Percentiles rank a stretch among this genome's conserved stretches.
Conservation (phyloP, 495 filamentous ascomycete species). For the Polyplosphaeria fusca region DNA sequence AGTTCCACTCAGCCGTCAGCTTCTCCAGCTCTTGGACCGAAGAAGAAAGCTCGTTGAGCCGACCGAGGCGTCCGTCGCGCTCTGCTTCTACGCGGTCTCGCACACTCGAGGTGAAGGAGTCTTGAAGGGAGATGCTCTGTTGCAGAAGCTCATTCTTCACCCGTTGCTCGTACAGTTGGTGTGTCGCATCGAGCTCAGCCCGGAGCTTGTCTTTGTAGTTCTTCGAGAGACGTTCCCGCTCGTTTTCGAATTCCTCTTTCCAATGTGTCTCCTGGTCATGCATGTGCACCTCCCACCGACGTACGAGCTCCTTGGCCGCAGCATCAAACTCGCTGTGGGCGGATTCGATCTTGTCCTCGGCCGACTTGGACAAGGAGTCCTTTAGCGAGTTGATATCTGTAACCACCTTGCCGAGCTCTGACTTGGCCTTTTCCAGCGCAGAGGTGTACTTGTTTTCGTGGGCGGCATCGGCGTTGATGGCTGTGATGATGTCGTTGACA, state of each 20-base stretch:
- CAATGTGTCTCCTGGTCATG: slow-evolving; percentile 70
- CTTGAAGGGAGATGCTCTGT: slow-evolving; percentile 83
- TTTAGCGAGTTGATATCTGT: slow-evolving; percentile 71
- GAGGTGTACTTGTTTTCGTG: slow-evolving; percentile 63
- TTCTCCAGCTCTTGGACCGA: slow-evolving; percentile 77
- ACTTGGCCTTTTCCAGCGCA: slow-evolving; percentile 78
- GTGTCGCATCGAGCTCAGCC: slow-evolving; percentile 68
- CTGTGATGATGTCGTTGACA: slow-evolving; percentile 90
- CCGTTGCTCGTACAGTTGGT: slow-evolving; percentile 73
- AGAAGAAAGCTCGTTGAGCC: slow-evolving; percentile 72
- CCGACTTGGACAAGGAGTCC: slow-evolving; percentile 59
- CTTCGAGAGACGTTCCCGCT: slow-evolving; percentile 70
- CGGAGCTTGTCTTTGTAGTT: slow-evolving; percentile 77
- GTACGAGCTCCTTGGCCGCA: slow-evolving; percentile 73
- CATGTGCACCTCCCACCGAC: slow-evolving; percentile 68
- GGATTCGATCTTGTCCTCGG: slow-evolving; percentile 69
- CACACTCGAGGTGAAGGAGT: slow-evolving; percentile 73
- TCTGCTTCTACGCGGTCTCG: slow-evolving; percentile 82
- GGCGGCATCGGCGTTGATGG: slow-evolving; percentile 79
- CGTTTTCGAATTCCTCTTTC: slow-evolving; percentile 83
- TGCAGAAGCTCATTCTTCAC: slow-evolving; percentile 82
- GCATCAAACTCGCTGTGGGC: slow-evolving; percentile 74
- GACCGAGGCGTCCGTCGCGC: slow-evolving; percentile 80
- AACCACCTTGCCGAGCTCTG: slow-evolving; percentile 72
- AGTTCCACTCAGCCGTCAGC: slow-evolving; percentile 78